Evolutionary conservation across 495 filamentous ascomycete species (phyloP).

Genomic region (Aspergillus homomorphus): DNA sequence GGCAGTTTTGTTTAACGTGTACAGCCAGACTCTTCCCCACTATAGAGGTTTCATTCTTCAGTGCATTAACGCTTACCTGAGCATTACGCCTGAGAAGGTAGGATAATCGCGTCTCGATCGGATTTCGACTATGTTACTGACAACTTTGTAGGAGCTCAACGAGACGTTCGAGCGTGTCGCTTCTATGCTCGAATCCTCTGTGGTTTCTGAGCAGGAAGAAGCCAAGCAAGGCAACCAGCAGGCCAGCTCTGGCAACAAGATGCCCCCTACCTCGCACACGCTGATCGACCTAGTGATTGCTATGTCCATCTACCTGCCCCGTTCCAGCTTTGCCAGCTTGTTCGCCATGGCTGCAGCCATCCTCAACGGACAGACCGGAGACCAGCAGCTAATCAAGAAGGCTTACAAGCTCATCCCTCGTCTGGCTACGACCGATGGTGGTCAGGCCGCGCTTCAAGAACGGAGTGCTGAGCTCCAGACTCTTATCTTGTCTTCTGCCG

Average conservation of each 20-base stretch:
- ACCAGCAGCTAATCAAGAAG: constrained; percentile 98
- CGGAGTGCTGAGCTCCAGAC: constrained; percentile 73
- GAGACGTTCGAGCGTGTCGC: constrained; percentile 85
- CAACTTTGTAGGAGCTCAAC: constrained; percentile 61
- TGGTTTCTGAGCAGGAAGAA: constrained; percentile 52
- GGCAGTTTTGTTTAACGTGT: constrained; percentile 96
- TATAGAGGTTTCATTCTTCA: constrained; percentile 84
- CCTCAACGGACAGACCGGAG: constrained; percentile 58
- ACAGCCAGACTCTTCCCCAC: constrained; percentile 90
- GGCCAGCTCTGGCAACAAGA: constrained; percentile 59
- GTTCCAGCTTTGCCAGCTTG: constrained; percentile 72
- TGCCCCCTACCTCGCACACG: constrained; percentile 92
- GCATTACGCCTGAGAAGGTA: constrained; percentile 71
- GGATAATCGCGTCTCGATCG: constrained; percentile 11
- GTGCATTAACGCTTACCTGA: constrained; percentile 91
- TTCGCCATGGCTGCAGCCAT: constrained; percentile 81
- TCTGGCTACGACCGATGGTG: constrained; percentile 73
- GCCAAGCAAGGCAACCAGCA: constrained; percentile 59
- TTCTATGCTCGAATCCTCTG: constrained; percentile 71
- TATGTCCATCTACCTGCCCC: constrained; percentile 87
- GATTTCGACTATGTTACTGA: constrained; percentile 10
- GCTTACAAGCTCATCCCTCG: constrained; percentile 96
- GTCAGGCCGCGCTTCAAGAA: constrained; percentile 65
- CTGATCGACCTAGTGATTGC: constrained; percentile 95
- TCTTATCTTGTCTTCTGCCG: constrained; percentile 69